Evolutionary conservation across 495 filamentous ascomycete genomes (phyloP), one percentile per base, ranked within the genome.

Genomic region (Penicillium crystallinum): DNA sequence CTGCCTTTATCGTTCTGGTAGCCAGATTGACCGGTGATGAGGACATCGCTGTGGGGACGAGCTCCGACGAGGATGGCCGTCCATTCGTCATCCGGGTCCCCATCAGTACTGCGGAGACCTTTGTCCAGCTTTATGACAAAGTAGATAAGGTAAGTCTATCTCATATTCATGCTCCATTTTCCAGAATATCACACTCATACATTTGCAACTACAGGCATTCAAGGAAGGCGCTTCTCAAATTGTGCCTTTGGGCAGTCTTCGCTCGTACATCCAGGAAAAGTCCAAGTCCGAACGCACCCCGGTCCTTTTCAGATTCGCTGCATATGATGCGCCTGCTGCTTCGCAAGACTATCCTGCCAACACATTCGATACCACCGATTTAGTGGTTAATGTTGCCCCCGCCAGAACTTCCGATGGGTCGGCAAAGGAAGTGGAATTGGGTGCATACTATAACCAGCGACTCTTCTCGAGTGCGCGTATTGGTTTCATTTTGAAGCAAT

Each of bases 11-110:
- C 1, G 62, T 77, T 46, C 59, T 79, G 31, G 75, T 73, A n/a
- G 70, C 67, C 46, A 70, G 77, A 37, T 58, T 79, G 58, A 77
- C 76, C n/a, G 77, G 76, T 29, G 77, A 79, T 52, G 77, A 79
- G 52, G 76, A 79, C 45, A 77, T 79, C 33, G 67, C 74, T 10
- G 61, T 79, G 35, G 76, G 72, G 12, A 79, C 76, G 6, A 77
- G 66, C 43, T 63, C 65, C 9, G 69, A 61, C 27, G 68, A 71
- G 21, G 70, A 72, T 52, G 72, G 74, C 31, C 77, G 73, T 45
- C 75, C 75, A 27, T 78, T 79, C 53, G 71, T 79, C 49, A 58
- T 79, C 12, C 64, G 77, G 29, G 61, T 77, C 9, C 67, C 70
- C 39, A 67, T 78, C 58, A 59, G 68, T 34, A 38, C 62, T 0